Base-by-base conservation (phyloP, 1,284 basidiomycete genomes). In the Violaceomyces palustris region DNA sequence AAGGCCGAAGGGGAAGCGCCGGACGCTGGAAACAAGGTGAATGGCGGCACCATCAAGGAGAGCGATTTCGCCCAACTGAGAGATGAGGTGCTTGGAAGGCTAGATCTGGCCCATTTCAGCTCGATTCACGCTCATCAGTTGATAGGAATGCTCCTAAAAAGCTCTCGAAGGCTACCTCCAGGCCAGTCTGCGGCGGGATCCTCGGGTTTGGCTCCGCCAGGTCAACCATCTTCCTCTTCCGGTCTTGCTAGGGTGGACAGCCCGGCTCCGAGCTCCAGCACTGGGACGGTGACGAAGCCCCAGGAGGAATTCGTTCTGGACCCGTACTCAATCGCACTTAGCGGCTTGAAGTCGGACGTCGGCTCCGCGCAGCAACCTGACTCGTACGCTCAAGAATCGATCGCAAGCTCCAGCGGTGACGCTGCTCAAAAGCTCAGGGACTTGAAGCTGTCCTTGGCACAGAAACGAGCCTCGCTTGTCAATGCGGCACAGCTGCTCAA, bases 61-160 rank as follows among this genome's bases (percentile, higher is more conserved):
- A 43, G 39, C 28, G 56, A 69, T 28, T 64, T 69, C 24, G 39
- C 61, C 8, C 39, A 46, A 35, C 23, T 69, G 9, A 45, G 66
- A 7, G 49, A 46, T 25, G 30, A 45, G 6, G 52, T 69, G 25
- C 34, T 69, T 7, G 49, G 36, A 11, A 59, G 48, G 7, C 45
- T 69, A 14, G 64, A 64, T 9, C 32, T 52, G 9, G 64, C 62
- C 1, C 59, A 62, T 7, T 62, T 62, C 36, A 64, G 60, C 36
- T 50, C 58, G 15, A 63, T 62, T 43, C 64, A 62, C 26, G 64
- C 61, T 17, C 61, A 67, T 19, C 61, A 62, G 34, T 21, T 67
- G 23, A 35, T 67, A 4, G 61, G 61, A 0, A 64, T 67, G 61
- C 43, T 64, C 10, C 47, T 64, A 28, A 55, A 61, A 17, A n/a